Conservation (phyloP, 352 stramenopile species). For the Globisporangium paddicum region DNA sequence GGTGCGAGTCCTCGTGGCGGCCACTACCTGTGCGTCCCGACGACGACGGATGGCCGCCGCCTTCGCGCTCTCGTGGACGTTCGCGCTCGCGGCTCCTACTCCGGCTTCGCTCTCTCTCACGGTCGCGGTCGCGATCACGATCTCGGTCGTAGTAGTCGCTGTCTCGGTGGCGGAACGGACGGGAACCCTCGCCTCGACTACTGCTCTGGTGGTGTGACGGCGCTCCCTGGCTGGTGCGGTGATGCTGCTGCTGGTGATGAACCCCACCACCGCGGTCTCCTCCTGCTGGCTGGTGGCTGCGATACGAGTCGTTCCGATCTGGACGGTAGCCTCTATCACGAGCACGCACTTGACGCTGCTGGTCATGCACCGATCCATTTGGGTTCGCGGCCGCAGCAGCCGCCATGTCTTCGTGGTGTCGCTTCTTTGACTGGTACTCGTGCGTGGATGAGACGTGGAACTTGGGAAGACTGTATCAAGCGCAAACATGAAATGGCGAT, state of each 20-base stretch:
- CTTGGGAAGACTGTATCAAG: slow-evolving; percentile 62
- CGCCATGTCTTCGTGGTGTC: slow-evolving; percentile 69
- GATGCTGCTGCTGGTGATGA: slow-evolving; percentile 10
- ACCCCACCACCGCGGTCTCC: neutral
- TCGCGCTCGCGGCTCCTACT: slow-evolving; percentile 16
- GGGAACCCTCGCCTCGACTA: neutral
- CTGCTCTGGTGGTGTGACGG: slow-evolving; percentile 8
- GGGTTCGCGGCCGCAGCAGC: slow-evolving; percentile 34
- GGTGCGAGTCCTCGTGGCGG: slow-evolving; percentile 3
- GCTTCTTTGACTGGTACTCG: slow-evolving; percentile 87
- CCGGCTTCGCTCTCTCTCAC: slow-evolving; percentile 16
- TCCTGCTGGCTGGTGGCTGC: slow-evolving; percentile 8
- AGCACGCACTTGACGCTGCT: slow-evolving; percentile 15
- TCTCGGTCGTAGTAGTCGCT: slow-evolving; percentile 26
- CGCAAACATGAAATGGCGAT: neutral
- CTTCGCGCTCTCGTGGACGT: slow-evolving; percentile 10
- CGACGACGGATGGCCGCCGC: slow-evolving; percentile 3
- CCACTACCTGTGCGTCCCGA: slow-evolving; percentile 1
- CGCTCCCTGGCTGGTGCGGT: slow-evolving; percentile 2
- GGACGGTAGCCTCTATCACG: slow-evolving; percentile 10
- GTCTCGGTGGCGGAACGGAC: slow-evolving; percentile 12
- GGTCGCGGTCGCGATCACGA: slow-evolving; percentile 17
- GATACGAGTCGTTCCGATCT: slow-evolving; percentile 17
- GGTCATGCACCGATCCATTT: slow-evolving; percentile 11
- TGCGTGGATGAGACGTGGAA: slow-evolving; percentile 81